Percentiles rank a stretch among this genome's conserved stretches.
phyloP scores from a whole-genome alignment of 164 flowering plant species.

The Vitis labrusca region DNA sequence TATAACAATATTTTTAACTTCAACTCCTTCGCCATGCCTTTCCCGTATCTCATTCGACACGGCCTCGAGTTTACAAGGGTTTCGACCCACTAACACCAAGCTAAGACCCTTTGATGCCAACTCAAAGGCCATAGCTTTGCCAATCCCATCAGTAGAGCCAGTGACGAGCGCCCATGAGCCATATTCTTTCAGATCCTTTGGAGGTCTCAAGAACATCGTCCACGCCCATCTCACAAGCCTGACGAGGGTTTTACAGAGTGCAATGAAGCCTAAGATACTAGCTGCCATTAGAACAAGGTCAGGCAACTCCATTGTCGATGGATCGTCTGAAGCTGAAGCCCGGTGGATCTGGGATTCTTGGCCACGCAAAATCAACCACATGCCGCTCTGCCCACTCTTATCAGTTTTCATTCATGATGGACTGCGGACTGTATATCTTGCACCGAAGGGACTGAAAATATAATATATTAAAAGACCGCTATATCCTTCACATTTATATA shows the following conservation, averaged over 20 bases:
- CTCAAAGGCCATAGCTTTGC: constrained; percentile 45
- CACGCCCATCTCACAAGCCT: constrained; percentile 21
- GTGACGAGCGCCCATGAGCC: constrained; percentile 67
- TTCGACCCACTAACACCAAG: constrained; percentile 43
- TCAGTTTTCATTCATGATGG: too few species aligned
- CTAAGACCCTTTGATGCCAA: constrained; percentile 47
- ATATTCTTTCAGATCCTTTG: constrained; percentile 31
- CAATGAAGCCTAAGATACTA: constrained; percentile 18
- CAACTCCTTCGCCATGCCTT: neutral
- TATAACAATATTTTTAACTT: constrained; percentile 22
- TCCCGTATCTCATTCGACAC: constrained; percentile 24
- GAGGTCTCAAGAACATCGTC: constrained; percentile 34
- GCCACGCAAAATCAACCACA: too few species aligned
- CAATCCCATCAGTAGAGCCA: constrained; percentile 67
- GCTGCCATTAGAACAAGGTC: neutral
- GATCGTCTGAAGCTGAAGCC: too few species aligned
- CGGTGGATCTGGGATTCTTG: too few species aligned
- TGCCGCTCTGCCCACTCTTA: too few species aligned
- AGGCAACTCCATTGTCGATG: too few species aligned
- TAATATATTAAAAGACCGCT: too few species aligned
- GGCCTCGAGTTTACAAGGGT: constrained; percentile 25
- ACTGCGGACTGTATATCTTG: too few species aligned
- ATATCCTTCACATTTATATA: too few species aligned
- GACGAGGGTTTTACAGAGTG: constrained; percentile 5
- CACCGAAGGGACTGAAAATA: too few species aligned